These are phyloP conservation scores for Eragrostis nindensis DNA, from an alignment of 176 grass and related monocot species.

Conservation along the genomic window DNA sequence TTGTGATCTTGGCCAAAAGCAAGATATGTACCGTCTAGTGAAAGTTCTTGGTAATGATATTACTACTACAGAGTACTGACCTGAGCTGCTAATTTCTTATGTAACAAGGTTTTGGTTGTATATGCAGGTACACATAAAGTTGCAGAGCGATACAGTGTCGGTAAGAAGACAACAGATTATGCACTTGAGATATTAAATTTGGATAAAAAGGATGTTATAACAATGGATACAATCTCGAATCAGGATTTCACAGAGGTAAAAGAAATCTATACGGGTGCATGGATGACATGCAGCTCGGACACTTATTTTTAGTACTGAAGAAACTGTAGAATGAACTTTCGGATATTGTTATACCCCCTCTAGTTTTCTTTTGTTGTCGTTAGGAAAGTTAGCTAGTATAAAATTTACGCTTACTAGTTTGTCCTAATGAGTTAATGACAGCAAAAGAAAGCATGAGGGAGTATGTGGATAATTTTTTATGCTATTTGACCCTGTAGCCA, in stretches of 20 bases:
- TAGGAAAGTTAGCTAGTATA: no score
- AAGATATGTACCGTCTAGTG: slow-evolving; percentile 98
- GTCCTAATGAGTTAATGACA: no score
- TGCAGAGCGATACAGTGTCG: slow-evolving; percentile 76
- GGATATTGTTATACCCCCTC: neutral
- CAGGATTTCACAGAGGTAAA: slow-evolving; percentile 95
- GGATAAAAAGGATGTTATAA: slow-evolving; percentile 84
- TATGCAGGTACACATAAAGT: slow-evolving; percentile 82
- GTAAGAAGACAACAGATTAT: slow-evolving; percentile 90
- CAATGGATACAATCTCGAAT: slow-evolving; percentile 94
- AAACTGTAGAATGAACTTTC: neutral
- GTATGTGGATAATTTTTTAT: slow-evolving; percentile 12
- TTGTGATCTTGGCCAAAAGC: slow-evolving; percentile 72
- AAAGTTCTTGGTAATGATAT: slow-evolving; percentile 85
- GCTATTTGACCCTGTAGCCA: slow-evolving; percentile 19
- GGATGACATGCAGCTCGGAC: slow-evolving; percentile 2
- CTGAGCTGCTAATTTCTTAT: slow-evolving; percentile 37
- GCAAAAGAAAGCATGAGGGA: no score
- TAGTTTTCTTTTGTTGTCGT: no score
- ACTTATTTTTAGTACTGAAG: slow-evolving; percentile 35
- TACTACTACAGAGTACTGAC: slow-evolving; percentile 1
- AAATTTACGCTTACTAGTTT: no score
- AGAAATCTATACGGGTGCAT: neutral
- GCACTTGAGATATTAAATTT: slow-evolving; percentile 97
- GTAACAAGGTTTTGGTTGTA: slow-evolving; percentile 42